Percentiles rank a stretch among this genome's conserved stretches.
phyloP scores from a whole-genome alignment of 2,329 filamentous ascomycete genomes.

The Dothistroma septosporum region DNA sequence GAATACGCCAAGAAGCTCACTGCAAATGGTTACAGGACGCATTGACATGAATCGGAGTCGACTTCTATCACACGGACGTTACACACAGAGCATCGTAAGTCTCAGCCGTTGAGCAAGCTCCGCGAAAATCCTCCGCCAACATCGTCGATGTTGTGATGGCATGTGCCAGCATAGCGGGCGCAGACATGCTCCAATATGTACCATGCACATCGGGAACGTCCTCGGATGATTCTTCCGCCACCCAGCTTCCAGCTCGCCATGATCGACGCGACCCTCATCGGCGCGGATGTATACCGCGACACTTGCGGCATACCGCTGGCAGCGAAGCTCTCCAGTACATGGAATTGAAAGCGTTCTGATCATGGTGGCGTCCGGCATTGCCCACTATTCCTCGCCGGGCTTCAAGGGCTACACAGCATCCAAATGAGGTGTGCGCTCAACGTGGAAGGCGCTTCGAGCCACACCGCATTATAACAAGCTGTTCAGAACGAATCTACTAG shows the following conservation, averaged over 20 bases:
- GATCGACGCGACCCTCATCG: constrained; percentile 13
- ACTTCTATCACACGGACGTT: constrained; percentile 31
- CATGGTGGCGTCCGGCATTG: constrained; percentile 9
- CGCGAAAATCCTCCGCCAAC: constrained; percentile 20
- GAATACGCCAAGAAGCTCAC: background rate
- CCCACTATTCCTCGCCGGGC: constrained; percentile 7
- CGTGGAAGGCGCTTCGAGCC: constrained; percentile 8
- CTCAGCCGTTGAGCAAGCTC: constrained; percentile 31
- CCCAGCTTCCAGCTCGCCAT: constrained; percentile 3
- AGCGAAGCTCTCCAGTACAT: background rate
- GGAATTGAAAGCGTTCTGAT: constrained; percentile 6
- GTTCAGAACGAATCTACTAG: constrained; percentile 10
- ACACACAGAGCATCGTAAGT: constrained; percentile 29
- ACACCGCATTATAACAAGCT: background rate
- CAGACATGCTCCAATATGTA: constrained; percentile 7
- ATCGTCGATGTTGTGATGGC: constrained; percentile 33
- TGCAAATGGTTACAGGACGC: background rate
- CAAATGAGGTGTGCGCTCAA: constrained; percentile 10
- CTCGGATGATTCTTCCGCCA: background rate
- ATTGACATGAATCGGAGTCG: constrained; percentile 7
- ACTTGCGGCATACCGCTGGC: constrained; percentile 12
- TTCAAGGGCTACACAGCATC: constrained; percentile 10
- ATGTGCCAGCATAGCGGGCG: constrained; percentile 23
- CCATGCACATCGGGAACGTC: background rate
- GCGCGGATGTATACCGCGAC: constrained; percentile 9